Evolutionary conservation across 2,329 filamentous ascomycete genomes (phyloP).

Genomic region (Beauveria sp.): DNA sequence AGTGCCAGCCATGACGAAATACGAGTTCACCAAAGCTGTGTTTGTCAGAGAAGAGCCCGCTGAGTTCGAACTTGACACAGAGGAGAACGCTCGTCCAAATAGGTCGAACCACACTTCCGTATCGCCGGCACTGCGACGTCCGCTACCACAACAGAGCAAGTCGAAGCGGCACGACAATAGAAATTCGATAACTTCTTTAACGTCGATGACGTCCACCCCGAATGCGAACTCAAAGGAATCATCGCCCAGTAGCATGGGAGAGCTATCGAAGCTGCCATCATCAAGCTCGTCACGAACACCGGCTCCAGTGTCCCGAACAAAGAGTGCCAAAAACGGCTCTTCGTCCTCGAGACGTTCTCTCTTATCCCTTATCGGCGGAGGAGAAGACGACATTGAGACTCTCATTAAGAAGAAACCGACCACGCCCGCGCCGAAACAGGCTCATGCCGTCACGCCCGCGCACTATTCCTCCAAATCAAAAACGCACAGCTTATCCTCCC

Average conservation of each 20-base stretch:
- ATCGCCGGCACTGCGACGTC: background rate
- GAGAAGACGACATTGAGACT: slow-evolving; percentile 6
- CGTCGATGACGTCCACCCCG: background rate
- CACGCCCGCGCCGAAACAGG: background rate
- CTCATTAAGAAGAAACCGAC: background rate
- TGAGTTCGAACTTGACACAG: background rate
- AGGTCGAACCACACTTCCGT: background rate
- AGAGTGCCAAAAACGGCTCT: background rate
- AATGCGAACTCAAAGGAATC: background rate
- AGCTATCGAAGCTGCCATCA: background rate
- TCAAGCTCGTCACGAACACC: background rate
- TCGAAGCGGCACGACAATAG: background rate
- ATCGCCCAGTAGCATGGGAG: background rate
- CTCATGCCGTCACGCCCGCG: background rate
- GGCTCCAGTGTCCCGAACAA: background rate
- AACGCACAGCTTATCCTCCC: background rate
- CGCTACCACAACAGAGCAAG: background rate
- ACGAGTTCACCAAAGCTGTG: background rate
- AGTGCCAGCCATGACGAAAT: background rate
- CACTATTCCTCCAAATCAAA: background rate
- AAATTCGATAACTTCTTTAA: background rate
- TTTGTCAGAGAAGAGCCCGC: background rate
- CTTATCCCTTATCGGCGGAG: slow-evolving; percentile 5
- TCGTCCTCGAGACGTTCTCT: slow-evolving; percentile 9
- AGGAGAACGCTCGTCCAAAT: background rate